These are phyloP conservation scores for Citrus sinensis DNA, from an alignment of 345 rosid species.

Conservation along the genomic window DNA sequence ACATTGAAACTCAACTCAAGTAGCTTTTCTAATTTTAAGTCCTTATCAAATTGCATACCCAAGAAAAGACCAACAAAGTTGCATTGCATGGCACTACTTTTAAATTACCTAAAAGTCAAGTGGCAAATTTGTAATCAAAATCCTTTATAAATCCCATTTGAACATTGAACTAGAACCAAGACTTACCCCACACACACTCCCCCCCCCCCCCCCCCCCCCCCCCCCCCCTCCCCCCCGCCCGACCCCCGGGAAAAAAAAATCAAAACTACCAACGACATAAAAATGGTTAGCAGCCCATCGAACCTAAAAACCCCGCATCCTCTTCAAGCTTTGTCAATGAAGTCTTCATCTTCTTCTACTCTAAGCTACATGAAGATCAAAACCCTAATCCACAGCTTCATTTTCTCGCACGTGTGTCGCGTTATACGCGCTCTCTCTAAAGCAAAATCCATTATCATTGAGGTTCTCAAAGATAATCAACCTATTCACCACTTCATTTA, in stretches of 20 bases:
- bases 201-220: too few species aligned
- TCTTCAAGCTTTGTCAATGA: constrained; percentile 28
- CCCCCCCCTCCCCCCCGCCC: too few species aligned
- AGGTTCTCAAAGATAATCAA: constrained; percentile 43
- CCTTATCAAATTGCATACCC: constrained; percentile 22
- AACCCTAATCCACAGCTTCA: constrained; percentile 52
- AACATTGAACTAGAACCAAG: constrained; percentile 8
- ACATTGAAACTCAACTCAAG: constrained; percentile 10
- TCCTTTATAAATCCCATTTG: constrained; percentile 30
- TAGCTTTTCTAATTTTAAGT: constrained; percentile 6
- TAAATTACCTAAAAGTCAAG: constrained; percentile 32
- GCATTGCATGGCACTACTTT: constrained; percentile 28
- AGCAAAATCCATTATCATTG: constrained; percentile 49
- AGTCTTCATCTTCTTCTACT: constrained; percentile 41
- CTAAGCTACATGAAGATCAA: constrained; percentile 53
- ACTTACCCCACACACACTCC: neutral
- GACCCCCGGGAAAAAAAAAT: neutral
- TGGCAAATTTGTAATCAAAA: constrained; percentile 31
- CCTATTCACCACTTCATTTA: constrained; percentile 34
- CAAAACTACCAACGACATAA: neutral
- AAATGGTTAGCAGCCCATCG: constrained; percentile 24
- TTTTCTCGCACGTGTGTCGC: constrained; percentile 55
- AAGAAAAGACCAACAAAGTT: constrained; percentile 25
- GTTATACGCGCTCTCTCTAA: constrained; percentile 46
- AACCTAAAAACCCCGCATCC: constrained; percentile 20